Base-by-base conservation (phyloP, 345 rosid species). In the Mallotus nudiflorus region DNA sequence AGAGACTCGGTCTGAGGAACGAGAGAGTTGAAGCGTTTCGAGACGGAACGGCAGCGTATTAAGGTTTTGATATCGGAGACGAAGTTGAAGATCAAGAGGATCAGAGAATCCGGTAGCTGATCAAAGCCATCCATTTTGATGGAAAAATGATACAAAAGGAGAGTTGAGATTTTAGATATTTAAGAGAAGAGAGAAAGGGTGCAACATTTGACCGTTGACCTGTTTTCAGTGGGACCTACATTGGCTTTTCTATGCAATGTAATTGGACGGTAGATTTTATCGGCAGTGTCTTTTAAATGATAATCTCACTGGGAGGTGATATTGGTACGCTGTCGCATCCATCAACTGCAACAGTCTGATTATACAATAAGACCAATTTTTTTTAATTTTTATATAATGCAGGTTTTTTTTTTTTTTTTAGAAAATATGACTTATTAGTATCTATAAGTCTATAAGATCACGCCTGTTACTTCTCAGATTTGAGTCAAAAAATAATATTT, bases 1-100 rank as follows among this genome's bases (percentile, higher is more conserved):
- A 87, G 78, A 24, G 81, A 76, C 6, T 85, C 82, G 13, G 84
- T 74, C 50, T 82, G 77, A 0, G 82, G 80, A 35, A 82, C 87
- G 35, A 87, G 86, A 5, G 74, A 60, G 78, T 73, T 66, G 85
- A 87, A 85, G 11, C 86, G 81, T 60, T 78, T 64, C n/a, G 87
- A 87, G 56, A 85, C 82, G 61, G 81, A 80, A 42, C 81, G 81
- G 68, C 88, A 85, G 19, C 80, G 79, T 29, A 80, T 68, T 1
- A 87, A 73, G 53, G 85, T 22, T 70, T 82, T 83, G 78, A 82
- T 62, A 70, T 85, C 87, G 73, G 81, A 70, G 59, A 87, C 67
- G 2, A 70, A 71, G 76, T 80, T 83, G 82, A 87, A 77, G 71
- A 87, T 69, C 18, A 67, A 73, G 53, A 85, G 62, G 74, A 87